These are phyloP conservation scores for Termitomyces sp. DNA, from an alignment of 768 basidiomycete species.

Conservation along the genomic window DNA sequence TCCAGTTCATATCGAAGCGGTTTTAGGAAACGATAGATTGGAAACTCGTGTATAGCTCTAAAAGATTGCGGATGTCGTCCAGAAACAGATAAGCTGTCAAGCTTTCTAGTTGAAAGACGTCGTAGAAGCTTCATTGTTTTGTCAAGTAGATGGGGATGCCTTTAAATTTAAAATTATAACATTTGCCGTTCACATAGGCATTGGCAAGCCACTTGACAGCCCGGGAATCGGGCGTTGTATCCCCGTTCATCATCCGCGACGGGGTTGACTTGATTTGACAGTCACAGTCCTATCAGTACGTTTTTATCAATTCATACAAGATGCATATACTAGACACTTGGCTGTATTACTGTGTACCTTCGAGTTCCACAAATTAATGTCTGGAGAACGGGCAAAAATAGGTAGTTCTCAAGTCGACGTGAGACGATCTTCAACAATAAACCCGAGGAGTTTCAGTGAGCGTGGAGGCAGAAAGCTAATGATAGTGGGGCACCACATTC, in stretches of 20 bases:
- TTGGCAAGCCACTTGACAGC: not conserved
- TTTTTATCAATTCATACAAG: not conserved
- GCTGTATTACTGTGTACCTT: not conserved
- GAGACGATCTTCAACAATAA: not conserved
- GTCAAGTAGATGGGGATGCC: not conserved
- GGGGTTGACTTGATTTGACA: not conserved
- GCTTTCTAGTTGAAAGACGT: too few species aligned
- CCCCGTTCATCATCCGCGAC: not conserved
- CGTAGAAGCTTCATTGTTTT: not conserved
- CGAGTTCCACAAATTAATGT: not conserved
- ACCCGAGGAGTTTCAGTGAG: not conserved
- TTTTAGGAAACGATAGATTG: too few species aligned
- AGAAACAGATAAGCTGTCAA: too few species aligned
- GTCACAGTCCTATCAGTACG: not conserved
- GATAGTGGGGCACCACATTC: not conserved
- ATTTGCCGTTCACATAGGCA: not conserved
- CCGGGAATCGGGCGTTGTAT: not conserved
- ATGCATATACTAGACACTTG: not conserved
- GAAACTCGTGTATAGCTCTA: too few species aligned
- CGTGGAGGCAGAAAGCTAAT: not conserved
- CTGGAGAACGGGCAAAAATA: not conserved
- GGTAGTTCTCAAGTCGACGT: not conserved
- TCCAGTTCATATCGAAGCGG: too few species aligned
- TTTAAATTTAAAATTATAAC: too few species aligned
- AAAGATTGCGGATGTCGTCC: too few species aligned